Conservation (phyloP, 164 flowering plant species). For the Cinnamomum chago region DNA sequence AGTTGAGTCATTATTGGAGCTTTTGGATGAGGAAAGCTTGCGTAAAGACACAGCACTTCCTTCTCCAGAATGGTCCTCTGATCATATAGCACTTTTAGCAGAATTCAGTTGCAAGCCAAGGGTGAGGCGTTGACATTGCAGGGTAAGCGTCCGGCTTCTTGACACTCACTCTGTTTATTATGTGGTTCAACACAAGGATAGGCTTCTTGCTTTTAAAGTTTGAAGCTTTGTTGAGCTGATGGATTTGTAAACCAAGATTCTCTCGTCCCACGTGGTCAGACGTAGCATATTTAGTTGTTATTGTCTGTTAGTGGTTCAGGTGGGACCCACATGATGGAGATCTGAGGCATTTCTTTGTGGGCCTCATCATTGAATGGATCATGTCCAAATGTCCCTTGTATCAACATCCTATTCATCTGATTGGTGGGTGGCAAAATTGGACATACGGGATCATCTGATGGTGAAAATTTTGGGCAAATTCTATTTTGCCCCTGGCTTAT, state of each 20-base stretch:
- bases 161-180: not conserved
- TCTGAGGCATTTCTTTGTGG: not conserved
- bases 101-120: slow-evolving; percentile 92
- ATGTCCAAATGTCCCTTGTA: not conserved
- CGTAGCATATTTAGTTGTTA: not conserved
- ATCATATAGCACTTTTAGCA: slow-evolving; percentile 95
- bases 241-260: not conserved
- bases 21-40: slow-evolving; percentile 94
- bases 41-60: slow-evolving; percentile 98
- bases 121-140: slow-evolving; percentile 57
- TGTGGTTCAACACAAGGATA: not conserved
- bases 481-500: not conserved
- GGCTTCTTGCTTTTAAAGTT: not conserved
- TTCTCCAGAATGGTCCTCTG: slow-evolving; percentile 99
- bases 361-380: not conserved
- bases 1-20: slow-evolving; percentile 90
- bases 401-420: not conserved
- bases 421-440: not conserved
- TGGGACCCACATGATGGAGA: not conserved
- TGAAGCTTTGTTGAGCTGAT: not conserved
- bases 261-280: not conserved
- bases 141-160: slow-evolving; percentile 23
- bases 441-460: not conserved
- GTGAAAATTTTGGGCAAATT: not conserved
- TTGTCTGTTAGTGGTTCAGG: not conserved